Conservation (phyloP, 257 asterid genomes). For the Sherardia arvensis region DNA sequence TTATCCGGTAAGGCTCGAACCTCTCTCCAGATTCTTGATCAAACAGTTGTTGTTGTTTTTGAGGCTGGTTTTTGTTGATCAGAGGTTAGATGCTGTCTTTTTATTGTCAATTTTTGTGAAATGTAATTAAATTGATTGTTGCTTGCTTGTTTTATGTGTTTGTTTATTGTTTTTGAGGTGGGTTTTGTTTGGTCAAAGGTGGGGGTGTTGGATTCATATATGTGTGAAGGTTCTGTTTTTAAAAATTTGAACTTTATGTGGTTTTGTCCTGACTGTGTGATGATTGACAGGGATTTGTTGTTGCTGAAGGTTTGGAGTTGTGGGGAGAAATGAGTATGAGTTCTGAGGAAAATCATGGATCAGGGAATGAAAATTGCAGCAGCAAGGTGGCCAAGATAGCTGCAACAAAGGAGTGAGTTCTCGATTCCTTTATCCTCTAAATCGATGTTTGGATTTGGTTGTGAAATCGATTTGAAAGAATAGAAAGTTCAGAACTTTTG, state of each 20-base stretch:
- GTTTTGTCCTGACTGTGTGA: neutral
- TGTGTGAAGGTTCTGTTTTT: neutral
- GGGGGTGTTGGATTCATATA: neutral
- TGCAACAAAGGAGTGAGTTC: constrained; percentile 20
- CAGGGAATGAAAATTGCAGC: constrained; percentile 8
- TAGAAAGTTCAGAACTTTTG: neutral
- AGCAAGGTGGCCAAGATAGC: constrained; percentile 23
- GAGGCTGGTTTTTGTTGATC: neutral
- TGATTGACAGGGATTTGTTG: neutral
- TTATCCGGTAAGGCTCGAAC: neutral
- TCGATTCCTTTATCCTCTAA: neutral
- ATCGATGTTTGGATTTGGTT: neutral
- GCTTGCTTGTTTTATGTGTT: neutral
- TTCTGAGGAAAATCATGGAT: constrained; percentile 16
- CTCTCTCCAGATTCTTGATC: neutral
- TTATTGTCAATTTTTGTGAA: neutral
- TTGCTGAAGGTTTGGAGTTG: neutral
- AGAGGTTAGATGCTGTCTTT: neutral
- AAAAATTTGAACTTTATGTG: neutral
- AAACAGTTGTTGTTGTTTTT: neutral
- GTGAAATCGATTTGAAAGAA: neutral
- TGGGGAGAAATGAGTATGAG: constrained; percentile 18
- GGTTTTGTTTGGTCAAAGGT: neutral
- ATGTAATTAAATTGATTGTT: neutral
- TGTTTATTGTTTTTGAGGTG: neutral